Evolutionary conservation across 2,329 filamentous ascomycete genomes (phyloP).

Genomic region (Furcasterigmium furcatum): DNA sequence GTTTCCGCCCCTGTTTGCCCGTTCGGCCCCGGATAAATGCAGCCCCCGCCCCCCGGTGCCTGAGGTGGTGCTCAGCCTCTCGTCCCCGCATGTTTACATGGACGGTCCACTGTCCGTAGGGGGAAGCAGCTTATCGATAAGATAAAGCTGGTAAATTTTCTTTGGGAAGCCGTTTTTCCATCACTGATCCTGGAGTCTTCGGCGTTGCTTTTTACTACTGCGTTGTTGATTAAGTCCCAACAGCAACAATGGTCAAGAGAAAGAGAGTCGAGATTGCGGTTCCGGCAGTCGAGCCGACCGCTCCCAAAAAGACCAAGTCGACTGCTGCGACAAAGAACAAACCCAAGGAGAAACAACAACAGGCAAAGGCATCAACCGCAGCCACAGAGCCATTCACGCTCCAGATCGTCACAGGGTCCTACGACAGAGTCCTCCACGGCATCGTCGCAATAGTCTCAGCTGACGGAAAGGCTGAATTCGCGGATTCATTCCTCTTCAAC

Average conservation of each 20-base stretch:
- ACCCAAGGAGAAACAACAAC: conserved; percentile 2
- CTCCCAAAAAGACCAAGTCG: conserved; percentile 29
- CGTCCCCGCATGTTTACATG: too few species aligned
- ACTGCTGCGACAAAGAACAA: not conserved
- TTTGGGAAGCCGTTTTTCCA: conserved; percentile 8
- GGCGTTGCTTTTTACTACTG: conserved; percentile 2
- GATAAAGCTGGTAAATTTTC: conserved; percentile 9
- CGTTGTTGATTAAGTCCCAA: conserved; percentile 2
- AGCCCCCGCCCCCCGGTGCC: too few species aligned
- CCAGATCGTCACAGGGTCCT: conserved; percentile 89
- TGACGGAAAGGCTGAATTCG: conserved; percentile 56
- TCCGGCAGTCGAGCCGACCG: conserved; percentile 13
- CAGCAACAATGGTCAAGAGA: conserved; percentile 41
- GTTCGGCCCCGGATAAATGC: too few species aligned
- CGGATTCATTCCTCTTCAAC: conserved; percentile 93
- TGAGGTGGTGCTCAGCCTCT: too few species aligned
- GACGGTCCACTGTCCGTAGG: too few species aligned
- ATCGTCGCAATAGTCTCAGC: conserved; percentile 70
- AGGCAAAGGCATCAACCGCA: conserved; percentile 7
- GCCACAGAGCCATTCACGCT: conserved; percentile 52
- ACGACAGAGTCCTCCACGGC: conserved; percentile 90
- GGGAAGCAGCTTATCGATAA: conserved; percentile 11
- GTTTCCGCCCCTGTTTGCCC: not conserved
- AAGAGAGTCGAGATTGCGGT: conserved; percentile 37
- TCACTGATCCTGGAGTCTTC: not conserved